Evolutionary conservation across 148 eudicot genomes (phyloP).

Genomic region (Cornus kousa): DNA sequence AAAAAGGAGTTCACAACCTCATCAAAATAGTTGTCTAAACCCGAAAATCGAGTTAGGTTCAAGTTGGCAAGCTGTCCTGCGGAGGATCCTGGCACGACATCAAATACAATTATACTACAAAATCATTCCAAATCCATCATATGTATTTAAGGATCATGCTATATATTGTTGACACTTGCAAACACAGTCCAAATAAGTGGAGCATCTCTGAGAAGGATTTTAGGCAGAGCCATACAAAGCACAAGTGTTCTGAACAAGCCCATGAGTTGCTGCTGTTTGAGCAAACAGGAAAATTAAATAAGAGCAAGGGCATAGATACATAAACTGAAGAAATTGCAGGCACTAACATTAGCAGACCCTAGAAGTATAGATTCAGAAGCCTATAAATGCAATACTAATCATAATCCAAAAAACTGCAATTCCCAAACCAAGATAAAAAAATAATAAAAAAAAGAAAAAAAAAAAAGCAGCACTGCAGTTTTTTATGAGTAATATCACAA

Average conservation of each 20-base stretch:
- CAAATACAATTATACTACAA: no score
- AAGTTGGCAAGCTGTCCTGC: no score
- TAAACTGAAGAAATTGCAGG: not conserved
- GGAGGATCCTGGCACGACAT: no score
- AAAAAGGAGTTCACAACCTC: no score
- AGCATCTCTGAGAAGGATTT: not conserved
- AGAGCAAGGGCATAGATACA: not conserved
- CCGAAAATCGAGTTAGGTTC: no score
- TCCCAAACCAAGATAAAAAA: not conserved
- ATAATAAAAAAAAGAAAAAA: no score
- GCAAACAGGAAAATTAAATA: not conserved
- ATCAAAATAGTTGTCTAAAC: no score
- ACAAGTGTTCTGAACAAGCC: not conserved
- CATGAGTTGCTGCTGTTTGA: no score
- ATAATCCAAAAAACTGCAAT: not conserved
- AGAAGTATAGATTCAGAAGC: not conserved
- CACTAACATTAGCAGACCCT: not conserved
- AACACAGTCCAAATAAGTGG: no score
- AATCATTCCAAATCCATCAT: no score
- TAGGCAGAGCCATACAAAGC: not conserved
- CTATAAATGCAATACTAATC: not conserved
- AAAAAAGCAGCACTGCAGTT: constrained; percentile 3
- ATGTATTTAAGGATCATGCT: no score
- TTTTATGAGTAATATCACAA: constrained; percentile 4
- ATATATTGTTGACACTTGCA: no score